Evolutionary conservation across 2,329 filamentous ascomycete species (phyloP), one percentile per base, ranked within the genome.

Genomic region (Botrytis squamosa): DNA sequence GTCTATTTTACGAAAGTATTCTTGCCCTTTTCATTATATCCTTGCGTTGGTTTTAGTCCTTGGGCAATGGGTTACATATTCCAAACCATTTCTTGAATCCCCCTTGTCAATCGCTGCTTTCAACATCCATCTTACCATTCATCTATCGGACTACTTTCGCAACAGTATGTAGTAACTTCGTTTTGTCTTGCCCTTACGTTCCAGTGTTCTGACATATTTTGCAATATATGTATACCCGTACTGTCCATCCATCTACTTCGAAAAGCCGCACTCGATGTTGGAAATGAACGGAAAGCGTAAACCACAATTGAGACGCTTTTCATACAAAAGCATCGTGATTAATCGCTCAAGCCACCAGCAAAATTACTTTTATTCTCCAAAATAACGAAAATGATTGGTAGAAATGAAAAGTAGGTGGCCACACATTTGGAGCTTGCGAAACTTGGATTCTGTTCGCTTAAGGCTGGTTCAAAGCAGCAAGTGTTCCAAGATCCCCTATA

Each of bases 401-500:
- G 42, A 57, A 33, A 18, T 68, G 49, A 42, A 57, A 42, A 40
- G 46, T 14, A 29, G 46, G 36, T 40, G 25, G 65, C 36, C 33
- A 42, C 46, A 68, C 36, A 29, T 63, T 67, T 67, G 59, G 25
- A 67, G 18, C 42, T 46, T 59, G 38, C 44, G 60, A 66, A 49
- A 59, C 67, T 12, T 42, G 25, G 49, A 59, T 71, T 40, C 60
- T 38, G 33, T 49, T 74, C 71, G 55, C 57, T 63, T 57, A 44
- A 67, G 40, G 29, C n/a, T 49, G 18, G 52, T 73, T 70, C 74
- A 79, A 78, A 77, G 79, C 78, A 77, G 77, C 77, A 75, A 76
- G 76, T 77, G 80, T 80, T 81, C 77, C 78, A 80, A 75, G 64
- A 77, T 70, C 71, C 72, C 65, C 33, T 72, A 65, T 57, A 46